Percentiles rank a stretch among this genome's conserved stretches.
Evolutionary conservation across 805 yeast genomes (phyloP).

Genomic region (Nakazawaea ernobii): DNA sequence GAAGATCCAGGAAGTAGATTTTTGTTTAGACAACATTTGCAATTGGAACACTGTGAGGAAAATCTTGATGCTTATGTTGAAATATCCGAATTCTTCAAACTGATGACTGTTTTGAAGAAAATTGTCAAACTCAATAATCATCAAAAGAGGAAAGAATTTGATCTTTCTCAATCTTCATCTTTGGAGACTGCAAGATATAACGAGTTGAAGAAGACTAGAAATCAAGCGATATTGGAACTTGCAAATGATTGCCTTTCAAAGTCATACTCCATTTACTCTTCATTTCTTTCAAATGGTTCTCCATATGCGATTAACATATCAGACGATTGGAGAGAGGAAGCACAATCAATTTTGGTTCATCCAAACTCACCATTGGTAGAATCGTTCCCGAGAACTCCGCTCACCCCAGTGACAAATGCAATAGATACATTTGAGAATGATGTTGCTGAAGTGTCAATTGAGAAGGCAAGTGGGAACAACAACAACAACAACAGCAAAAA

Average conservation of each 20-base stretch:
- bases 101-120: constrained; percentile 36
- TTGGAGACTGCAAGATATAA: constrained; percentile 3
- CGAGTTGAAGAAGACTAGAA: constrained; percentile 23
- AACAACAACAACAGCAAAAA: neutral
- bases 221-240: constrained; percentile 33
- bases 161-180: constrained; percentile 12
- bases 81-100: constrained; percentile 41
- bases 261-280: constrained; percentile 59
- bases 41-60: constrained; percentile 62
- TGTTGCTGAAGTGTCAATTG: no score
- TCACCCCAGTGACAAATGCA: neutral
- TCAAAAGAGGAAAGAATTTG: constrained; percentile 15
- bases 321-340: constrained; percentile 39
- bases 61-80: constrained; percentile 69
- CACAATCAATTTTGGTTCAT: constrained; percentile 33
- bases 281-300: constrained; percentile 60
- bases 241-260: constrained; percentile 53
- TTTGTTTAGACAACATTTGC: constrained; percentile 61
- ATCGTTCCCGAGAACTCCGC: constrained; percentile 9
- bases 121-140: constrained; percentile 25
- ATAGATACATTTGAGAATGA: no score
- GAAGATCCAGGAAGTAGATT: constrained; percentile 73
- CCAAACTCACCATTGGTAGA: constrained; percentile 28
- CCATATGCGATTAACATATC: constrained; percentile 70
- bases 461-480: neutral